Base-by-base conservation (phyloP, 495 filamentous ascomycete species). In the Aspergillus ostianus region DNA sequence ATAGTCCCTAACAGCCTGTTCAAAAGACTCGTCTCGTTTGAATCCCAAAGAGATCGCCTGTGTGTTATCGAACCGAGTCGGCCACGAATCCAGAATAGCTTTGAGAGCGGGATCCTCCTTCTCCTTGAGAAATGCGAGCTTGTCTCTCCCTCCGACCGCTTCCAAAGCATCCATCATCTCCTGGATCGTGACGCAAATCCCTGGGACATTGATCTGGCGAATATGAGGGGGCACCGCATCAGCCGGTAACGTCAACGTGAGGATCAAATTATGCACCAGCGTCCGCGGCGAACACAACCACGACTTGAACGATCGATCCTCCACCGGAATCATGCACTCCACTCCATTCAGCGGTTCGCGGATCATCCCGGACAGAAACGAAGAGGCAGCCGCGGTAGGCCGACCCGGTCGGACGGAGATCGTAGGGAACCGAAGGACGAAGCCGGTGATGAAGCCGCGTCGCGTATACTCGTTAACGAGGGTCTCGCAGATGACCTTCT, bases 401-500 rank as follows among this genome's bases (percentile, higher is more conserved):
- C 79, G 80, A 5, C 89, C 89, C 0, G 89, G 87, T 0, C 89
- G 80, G 5, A 92, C 85, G 0, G 80, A 82, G 51, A 92, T 85
- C 0, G 88, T 90, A 0, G 89, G 89, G 58, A 92, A 89, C 0
- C 89, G 86, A 30, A 88, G 76, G 6, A 76, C 79, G 48, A 88
- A 83, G 0, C 81, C 89, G 27, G 85, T 83, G 59, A 92, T 78
- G 64, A 83, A 84, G 2, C 83, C 82, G 50, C 84, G 81, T 12
- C 89, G 83, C 20, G 84, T 84, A 67, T 87, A 84, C 57, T 91
- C 88, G 68, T 89, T 91, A 59, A 92, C 73, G 21, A 89, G 77
- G 2, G 81, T 79, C 74, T 92, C 89, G 67, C 81, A 85, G 63
- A 90, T 83, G 60, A 91, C 71, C 70, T 92, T 91, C 73, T 90